A percentile compares a stretch with the other conserved stretches of the same genome.
phyloP scores from a whole-genome alignment of 2,329 filamentous ascomycete species.

The Stagonosporopsis rhizophila region DNA sequence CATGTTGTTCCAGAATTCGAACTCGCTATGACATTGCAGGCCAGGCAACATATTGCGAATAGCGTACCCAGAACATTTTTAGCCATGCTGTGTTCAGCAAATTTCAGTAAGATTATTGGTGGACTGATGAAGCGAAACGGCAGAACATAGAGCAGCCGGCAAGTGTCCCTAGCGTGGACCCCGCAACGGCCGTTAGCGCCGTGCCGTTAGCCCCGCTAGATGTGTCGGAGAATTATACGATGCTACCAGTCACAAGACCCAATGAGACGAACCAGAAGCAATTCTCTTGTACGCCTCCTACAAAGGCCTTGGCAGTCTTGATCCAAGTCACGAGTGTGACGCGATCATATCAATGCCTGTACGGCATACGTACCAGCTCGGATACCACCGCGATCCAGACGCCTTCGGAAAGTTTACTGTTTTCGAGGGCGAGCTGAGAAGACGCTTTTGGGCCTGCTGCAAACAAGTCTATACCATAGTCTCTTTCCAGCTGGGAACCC shows the following conservation, averaged over 20 bases:
- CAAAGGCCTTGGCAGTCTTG: background rate
- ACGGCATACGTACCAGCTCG: background rate
- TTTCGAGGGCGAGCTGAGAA: background rate
- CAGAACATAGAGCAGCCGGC: background rate
- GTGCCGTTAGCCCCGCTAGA: no score
- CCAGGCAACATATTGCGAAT: background rate
- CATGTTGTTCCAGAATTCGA: background rate
- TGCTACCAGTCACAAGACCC: background rate
- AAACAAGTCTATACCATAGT: background rate
- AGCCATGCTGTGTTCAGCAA: background rate
- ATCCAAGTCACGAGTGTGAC: background rate
- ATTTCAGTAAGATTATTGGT: background rate
- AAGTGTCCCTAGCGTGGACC: no score
- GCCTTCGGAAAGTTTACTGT: background rate
- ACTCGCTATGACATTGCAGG: background rate
- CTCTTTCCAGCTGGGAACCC: background rate
- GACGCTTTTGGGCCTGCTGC: background rate
- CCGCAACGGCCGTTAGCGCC: no score
- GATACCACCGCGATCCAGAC: background rate
- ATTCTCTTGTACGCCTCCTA: background rate
- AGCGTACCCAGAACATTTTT: background rate
- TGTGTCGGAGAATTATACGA: no score
- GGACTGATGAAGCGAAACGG: background rate
- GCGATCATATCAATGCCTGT: background rate
- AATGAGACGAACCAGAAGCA: background rate